Base-by-base conservation (phyloP, 768 basidiomycete genomes). In the Xerocomus brunneocitrinus region DNA sequence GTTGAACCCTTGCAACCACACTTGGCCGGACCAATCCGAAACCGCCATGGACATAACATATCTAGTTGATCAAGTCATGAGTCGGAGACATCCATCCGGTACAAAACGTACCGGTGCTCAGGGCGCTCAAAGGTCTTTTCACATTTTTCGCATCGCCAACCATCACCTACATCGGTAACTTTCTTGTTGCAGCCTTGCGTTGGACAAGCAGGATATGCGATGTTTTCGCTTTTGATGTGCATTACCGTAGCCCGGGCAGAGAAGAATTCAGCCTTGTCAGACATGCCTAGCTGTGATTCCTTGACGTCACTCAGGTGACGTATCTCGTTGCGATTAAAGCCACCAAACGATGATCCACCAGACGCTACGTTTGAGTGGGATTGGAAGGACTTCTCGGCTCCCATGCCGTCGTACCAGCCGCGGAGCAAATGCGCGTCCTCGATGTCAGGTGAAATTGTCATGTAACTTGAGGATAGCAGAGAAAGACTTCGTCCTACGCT, bases 131-230 rank as follows among this genome's bases (percentile, higher is more conserved):
- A 88, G 25, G 69, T 79, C 67, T 78, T 50, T 6, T 50, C 82
- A 67, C 95, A 98, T 70, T 94, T 98, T 67, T 98, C 97, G 68
- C 97, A 98, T 42, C 81, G 74, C 92, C 92, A 98, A n/a, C 75
- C 77, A 40, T 75, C 78, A n/a, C 76, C 77, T 19, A 76, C 69
- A 51, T 89, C 79, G 1, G 80, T 70, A 5, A 98, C 89, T 71
- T 98, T 99, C 76, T 98, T 98, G 71, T 79, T 89, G 70, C 95
- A 98, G 8, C 76, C 78, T 36, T 81, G 75, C 19, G 79, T 81
- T 30, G 84, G 85, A 66, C 97, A 99, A 16, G 91, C 95, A 24
- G 95, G 88, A 67, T 99, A 99, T 14, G 81, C 79, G 42, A 98
- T 74, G 56, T 81, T 90, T 30, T 93, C 89, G 25, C 73, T 65